Evolutionary conservation across 2,329 filamentous ascomycete genomes (phyloP).

Genomic region (Microcyclospora pomicola): DNA sequence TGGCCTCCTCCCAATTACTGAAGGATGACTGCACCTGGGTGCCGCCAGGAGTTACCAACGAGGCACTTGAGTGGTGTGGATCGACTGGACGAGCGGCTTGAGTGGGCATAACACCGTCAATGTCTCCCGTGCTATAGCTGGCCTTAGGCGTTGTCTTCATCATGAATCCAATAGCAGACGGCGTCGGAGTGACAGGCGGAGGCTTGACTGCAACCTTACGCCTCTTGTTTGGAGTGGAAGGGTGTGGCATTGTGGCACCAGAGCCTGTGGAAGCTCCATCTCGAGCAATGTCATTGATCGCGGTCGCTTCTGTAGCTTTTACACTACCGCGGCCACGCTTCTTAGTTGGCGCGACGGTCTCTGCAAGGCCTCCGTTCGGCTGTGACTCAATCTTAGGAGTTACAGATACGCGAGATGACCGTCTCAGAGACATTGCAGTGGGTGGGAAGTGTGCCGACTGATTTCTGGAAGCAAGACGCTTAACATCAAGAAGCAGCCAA

Average conservation of each 20-base stretch:
- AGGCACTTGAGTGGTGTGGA: constrained; percentile 53
- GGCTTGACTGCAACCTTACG: constrained; percentile 16
- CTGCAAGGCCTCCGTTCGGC: constrained; percentile 2
- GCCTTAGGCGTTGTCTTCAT: constrained; percentile 5
- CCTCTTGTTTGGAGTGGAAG: constrained; percentile 16
- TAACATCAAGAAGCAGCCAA: too few species aligned
- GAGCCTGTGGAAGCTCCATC: constrained; percentile 3
- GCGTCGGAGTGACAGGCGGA: constrained; percentile 36
- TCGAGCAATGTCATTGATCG: constrained; percentile 7
- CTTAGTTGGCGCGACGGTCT: constrained; percentile 8
- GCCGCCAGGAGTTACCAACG: constrained; percentile 57
- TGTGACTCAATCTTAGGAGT: constrained; percentile 1
- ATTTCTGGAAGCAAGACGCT: too few species aligned
- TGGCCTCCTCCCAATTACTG: constrained; percentile 24
- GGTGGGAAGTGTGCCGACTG: too few species aligned
- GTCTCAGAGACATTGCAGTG: constrained; percentile 36
- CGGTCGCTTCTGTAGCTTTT: constrained; percentile 7
- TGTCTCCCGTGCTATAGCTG: constrained; percentile 28
- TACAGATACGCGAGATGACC: constrained; percentile 35
- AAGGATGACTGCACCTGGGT: constrained; percentile 45
- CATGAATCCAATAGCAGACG: constrained; percentile 35
- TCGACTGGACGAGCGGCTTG: constrained; percentile 43
- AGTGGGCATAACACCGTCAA: constrained; percentile 22
- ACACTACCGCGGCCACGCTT: constrained; percentile 12
- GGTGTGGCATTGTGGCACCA: constrained; percentile 17